A percentile compares a stretch with the other conserved stretches of the same genome.
These are phyloP conservation scores for Rosellinia necatrix DNA, from an alignment of 2,329 filamentous ascomycete species.

Conservation along the genomic window DNA sequence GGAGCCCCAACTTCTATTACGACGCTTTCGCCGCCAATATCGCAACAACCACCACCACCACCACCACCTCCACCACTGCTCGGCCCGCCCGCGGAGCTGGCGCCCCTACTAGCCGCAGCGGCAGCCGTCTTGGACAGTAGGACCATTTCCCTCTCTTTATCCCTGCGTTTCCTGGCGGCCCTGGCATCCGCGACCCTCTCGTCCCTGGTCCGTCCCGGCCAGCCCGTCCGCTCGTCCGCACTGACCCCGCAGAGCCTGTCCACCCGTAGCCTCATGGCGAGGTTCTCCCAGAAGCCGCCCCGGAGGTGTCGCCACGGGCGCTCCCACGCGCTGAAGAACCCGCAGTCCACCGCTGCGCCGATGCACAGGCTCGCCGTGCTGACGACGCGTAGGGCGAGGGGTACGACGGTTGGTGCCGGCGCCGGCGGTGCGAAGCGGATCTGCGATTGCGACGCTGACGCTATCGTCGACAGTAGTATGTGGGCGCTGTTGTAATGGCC, in stretches of 20 bases:
- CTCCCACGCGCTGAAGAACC: conserved; percentile 71
- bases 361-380: conserved; percentile 63
- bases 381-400: conserved; percentile 61
- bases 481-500: too few species aligned
- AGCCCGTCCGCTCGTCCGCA: conserved; percentile 31
- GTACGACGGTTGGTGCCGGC: conserved; percentile 42
- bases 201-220: conserved; percentile 17
- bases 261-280: conserved; percentile 34
- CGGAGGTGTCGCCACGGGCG: conserved; percentile 68
- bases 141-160: conserved; percentile 55
- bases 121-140: conserved; percentile 41
- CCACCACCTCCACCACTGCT: conserved; percentile 44
- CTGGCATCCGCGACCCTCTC: conserved; percentile 53
- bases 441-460: not conserved
- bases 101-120: not conserved
- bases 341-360: conserved; percentile 70
- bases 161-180: conserved; percentile 31
- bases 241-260: conserved; percentile 43
- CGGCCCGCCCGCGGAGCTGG: conserved; percentile 28
- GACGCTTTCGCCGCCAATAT: too few species aligned
- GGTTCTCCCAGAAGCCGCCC: conserved; percentile 40
- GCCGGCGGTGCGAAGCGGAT: not conserved
- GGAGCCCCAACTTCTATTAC: too few species aligned
- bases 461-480: not conserved
- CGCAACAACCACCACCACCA: conserved; percentile 26